These are phyloP conservation scores for Beauveria varroae DNA, from an alignment of 2,329 filamentous ascomycete species.

Conservation along the genomic window DNA sequence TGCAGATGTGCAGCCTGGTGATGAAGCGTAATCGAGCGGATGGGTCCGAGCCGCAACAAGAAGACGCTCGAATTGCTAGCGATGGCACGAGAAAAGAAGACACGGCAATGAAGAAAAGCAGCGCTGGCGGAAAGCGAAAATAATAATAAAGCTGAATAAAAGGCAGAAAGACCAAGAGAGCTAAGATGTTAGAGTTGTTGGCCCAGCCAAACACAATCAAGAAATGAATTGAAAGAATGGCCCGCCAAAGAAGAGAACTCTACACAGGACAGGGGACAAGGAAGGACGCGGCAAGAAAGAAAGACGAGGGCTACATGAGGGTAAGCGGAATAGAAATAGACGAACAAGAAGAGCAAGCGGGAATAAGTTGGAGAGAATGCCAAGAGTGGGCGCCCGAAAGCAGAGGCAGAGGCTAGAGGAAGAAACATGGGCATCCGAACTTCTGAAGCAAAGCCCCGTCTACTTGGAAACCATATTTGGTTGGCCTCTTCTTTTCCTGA, in stretches of 20 bases:
- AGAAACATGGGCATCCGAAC: neutral
- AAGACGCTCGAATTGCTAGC: neutral
- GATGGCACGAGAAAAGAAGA: too few relatives aligned
- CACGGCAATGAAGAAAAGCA: constrained; percentile 13
- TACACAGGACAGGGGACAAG: neutral
- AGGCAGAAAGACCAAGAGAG: constrained; percentile 10
- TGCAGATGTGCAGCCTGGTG: neutral
- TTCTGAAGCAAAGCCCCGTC: constrained; percentile 6
- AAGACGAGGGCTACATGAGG: neutral
- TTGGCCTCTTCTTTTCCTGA: neutral
- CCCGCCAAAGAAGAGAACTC: neutral
- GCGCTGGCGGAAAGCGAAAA: neutral
- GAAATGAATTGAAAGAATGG: neutral
- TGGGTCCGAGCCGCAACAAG: neutral
- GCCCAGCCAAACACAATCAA: constrained; percentile 5
- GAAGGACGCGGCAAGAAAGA: neutral
- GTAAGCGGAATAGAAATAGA: constrained; percentile 1
- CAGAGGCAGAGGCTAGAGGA: neutral
- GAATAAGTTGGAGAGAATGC: neutral
- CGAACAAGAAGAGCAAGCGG: neutral
- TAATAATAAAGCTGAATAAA: constrained; percentile 13
- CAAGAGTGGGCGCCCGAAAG: neutral
- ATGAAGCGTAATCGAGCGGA: too few relatives aligned
- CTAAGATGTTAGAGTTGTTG: neutral
- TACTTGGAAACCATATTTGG: neutral